phyloP scores from a whole-genome alignment of 352 stramenopile genomes.

The Pythium volutum region DNA sequence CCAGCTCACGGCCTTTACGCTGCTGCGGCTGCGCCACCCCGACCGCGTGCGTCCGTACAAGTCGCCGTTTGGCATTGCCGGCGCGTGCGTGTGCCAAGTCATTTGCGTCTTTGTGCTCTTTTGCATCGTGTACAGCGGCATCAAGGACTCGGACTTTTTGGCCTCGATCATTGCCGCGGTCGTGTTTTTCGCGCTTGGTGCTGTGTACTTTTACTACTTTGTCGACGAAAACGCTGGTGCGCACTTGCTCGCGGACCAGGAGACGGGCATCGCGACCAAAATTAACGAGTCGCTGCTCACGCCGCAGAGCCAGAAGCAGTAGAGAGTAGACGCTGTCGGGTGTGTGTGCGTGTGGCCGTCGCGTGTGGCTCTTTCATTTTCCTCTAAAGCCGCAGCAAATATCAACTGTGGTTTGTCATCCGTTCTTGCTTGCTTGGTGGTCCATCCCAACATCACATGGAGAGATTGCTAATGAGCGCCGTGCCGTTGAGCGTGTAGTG shows the following conservation, averaged over 20 bases:
- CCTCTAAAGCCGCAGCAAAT: not conserved
- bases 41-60: slow-evolving; percentile 48
- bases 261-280: slow-evolving; percentile 11
- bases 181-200: slow-evolving; percentile 45
- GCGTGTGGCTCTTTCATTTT: not conserved
- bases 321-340: not conserved
- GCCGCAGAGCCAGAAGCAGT: slow-evolving; percentile 22
- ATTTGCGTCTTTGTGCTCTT: slow-evolving; percentile 43
- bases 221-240: slow-evolving; percentile 10
- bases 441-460: slow-evolving; percentile 24
- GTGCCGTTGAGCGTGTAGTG: slow-evolving; percentile 91
- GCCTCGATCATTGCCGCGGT: slow-evolving; percentile 48
- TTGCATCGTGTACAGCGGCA: slow-evolving; percentile 64
- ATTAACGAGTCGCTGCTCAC: slow-evolving; percentile 30
- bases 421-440: not conserved
- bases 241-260: slow-evolving; percentile 18
- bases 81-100: slow-evolving; percentile 45
- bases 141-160: slow-evolving; percentile 52
- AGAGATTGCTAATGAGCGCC: slow-evolving; percentile 83
- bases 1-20: slow-evolving; percentile 62
- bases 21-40: slow-evolving; percentile 48
- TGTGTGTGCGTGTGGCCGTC: not conserved
- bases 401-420: no score
- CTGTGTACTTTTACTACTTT: slow-evolving; percentile 27
- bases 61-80: slow-evolving; percentile 51